Conservation (phyloP, 2,329 filamentous ascomycete species). For the Periconia digitata region DNA sequence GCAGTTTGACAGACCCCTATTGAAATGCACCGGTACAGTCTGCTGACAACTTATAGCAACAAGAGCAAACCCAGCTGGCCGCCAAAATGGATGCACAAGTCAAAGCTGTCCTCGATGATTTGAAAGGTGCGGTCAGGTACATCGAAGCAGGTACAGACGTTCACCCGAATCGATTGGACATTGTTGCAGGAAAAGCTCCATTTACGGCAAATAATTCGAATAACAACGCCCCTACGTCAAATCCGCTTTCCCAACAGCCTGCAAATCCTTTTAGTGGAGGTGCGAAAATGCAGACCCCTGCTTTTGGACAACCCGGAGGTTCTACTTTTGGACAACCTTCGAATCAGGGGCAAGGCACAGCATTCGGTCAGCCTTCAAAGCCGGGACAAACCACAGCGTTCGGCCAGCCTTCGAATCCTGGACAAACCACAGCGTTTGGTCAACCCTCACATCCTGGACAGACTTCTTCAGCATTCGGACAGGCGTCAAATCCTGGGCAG, state of each 20-base stretch:
- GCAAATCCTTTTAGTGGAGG: slow-evolving; percentile 35
- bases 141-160: slow-evolving; percentile 39
- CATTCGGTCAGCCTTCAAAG: slow-evolving; percentile 38
- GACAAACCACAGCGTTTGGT: slow-evolving; percentile 39
- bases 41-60: slow-evolving; percentile 50
- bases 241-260: slow-evolving; percentile 29
- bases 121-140: slow-evolving; percentile 63
- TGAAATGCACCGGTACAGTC: background rate
- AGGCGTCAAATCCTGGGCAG: slow-evolving; percentile 33
- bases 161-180: slow-evolving; percentile 38
- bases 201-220: slow-evolving; percentile 8
- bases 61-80: slow-evolving; percentile 63
- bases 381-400: slow-evolving; percentile 38
- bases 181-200: slow-evolving; percentile 24
- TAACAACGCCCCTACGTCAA: slow-evolving; percentile 15
- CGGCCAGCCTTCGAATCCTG: slow-evolving; percentile 42
- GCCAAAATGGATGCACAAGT: slow-evolving; percentile 69
- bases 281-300: slow-evolving; percentile 24
- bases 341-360: slow-evolving; percentile 16
- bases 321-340: slow-evolving; percentile 46
- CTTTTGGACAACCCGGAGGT: slow-evolving; percentile 46
- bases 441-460: slow-evolving; percentile 35
- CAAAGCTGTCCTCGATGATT: slow-evolving; percentile 66
- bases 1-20: slow-evolving; percentile 9
- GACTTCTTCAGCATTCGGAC: slow-evolving; percentile 41